Base-by-base conservation (phyloP, 2,329 filamentous ascomycete species). In the Mollisiaceae sp. region DNA sequence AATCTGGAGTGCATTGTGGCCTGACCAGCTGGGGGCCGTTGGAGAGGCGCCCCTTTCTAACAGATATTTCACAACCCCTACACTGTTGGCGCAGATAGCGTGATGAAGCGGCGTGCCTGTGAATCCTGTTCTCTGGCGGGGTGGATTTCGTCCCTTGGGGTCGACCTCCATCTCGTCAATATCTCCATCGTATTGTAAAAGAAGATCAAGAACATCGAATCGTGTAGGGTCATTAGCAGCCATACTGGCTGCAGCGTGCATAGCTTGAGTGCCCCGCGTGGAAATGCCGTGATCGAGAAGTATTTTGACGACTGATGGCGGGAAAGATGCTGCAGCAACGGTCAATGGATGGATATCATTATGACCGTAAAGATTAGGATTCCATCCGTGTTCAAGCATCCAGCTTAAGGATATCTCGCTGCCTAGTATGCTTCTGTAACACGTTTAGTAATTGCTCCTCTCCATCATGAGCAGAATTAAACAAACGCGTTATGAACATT, bases 231-330 rank as follows among this genome's bases (percentile, higher is more conserved):
- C 59, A 52, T 20, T 38, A 36, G 32, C 59, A 39, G 59, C 59
- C 41, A 38, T 22, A 35, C 6, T 50, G 43, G n/a, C 59, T 52
- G 59, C 43, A 52, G 59, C 59, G 43, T 52, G 59, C 59, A 60
- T 60, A 22, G 59, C 59, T 52, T 52, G 43, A 24, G 59, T 60
- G 20, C 43, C 59, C 20, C 43, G 59, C 8, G 59, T 38, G 43
- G 59, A 60, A 52, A 60, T 27, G 59, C 59, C 45, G 41, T 60
- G 59, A 8, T 60, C 59, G 59, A 60, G 59, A 60, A 60, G 45
- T 27, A 60, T 38, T 18, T 60, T 60, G 9, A 60, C 32, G 52
- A 24, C 20, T 8, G 59, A 60, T 8, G 32, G 59, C 11, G 59
- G 59, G 59, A 60, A 60, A 22, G 24, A 38, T 50, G 43, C 0